Conservation (phyloP, 257 asterid species). For the Fraxinus quadrangulata region DNA sequence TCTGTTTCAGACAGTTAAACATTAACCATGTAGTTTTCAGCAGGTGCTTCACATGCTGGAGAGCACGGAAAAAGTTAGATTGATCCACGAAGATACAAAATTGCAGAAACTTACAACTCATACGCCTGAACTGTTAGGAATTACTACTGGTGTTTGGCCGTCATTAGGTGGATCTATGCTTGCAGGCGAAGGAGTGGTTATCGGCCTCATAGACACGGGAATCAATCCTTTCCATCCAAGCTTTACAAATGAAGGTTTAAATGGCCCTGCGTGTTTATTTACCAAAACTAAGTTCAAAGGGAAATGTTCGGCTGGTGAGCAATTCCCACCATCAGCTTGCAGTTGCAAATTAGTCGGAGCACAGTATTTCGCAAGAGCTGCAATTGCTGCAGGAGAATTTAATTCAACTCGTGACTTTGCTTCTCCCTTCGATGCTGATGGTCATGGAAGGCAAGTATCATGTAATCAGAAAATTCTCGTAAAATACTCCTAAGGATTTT, state of each 20-base stretch:
- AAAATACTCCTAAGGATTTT: too few species aligned
- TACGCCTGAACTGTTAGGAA: conserved; percentile 63
- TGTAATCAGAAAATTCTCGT: not conserved
- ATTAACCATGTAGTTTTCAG: not conserved
- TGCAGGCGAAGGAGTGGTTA: conserved; percentile 66
- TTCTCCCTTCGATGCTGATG: conserved; percentile 75
- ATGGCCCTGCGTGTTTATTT: not conserved
- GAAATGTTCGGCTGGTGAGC: conserved; percentile 49
- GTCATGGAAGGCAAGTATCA: conserved; percentile 69
- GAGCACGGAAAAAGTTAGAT: conserved; percentile 44
- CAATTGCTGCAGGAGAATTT: conserved; percentile 60
- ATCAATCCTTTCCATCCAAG: conserved; percentile 68
- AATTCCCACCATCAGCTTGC: conserved; percentile 58
- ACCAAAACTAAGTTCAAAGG: conserved; percentile 49
- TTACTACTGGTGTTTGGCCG: conserved; percentile 56
- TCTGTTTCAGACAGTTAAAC: not conserved
- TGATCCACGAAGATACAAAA: conserved; percentile 52
- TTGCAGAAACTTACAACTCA: conserved; percentile 65
- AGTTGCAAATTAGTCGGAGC: conserved; percentile 67
- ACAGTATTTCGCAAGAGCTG: conserved; percentile 66
- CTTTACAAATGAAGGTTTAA: conserved; percentile 33
- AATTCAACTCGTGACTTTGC: conserved; percentile 53
- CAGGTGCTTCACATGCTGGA: conserved; percentile 47
- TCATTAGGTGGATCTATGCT: conserved; percentile 47
- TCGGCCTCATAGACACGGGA: conserved; percentile 76